phyloP scores from a whole-genome alignment of 441 rosid genomes.

The Sinapis alba region DNA sequence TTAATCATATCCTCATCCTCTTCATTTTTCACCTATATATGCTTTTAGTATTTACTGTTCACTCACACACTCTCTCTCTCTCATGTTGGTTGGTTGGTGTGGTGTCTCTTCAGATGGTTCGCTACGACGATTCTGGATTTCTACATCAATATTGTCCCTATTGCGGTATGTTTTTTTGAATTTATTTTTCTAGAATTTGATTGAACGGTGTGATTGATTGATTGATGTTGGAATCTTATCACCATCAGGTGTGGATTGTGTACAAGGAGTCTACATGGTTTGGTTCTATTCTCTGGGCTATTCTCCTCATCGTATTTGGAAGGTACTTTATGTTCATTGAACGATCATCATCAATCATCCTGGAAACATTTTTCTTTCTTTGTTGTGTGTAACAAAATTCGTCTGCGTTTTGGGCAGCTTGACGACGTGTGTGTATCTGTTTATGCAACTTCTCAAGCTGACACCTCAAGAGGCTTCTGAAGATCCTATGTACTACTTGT shows the following conservation, averaged over 20 bases:
- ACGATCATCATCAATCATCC: too few relatives aligned
- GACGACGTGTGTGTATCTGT: slow-evolving; percentile 61
- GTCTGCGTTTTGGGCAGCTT: slow-evolving; percentile 45
- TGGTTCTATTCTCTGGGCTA: too few relatives aligned
- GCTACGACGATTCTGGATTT: slow-evolving; percentile 73
- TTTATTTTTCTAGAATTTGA: background rate
- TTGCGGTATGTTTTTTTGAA: slow-evolving; percentile 50
- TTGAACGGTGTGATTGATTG: background rate
- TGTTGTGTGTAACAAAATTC: background rate
- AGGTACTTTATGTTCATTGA: too few relatives aligned
- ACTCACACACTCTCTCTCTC: background rate
- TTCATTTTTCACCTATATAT: background rate
- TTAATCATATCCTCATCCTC: slow-evolving; percentile 1
- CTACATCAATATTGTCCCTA: slow-evolving; percentile 58
- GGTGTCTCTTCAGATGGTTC: slow-evolving; percentile 66
- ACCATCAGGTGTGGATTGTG: too few relatives aligned
- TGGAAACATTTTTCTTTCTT: too few relatives aligned
- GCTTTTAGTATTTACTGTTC: background rate
- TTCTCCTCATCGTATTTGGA: too few relatives aligned
- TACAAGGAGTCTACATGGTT: too few relatives aligned
- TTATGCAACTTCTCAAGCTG: slow-evolving; percentile 69
- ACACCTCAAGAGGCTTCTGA: slow-evolving; percentile 64
- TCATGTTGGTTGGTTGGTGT: background rate
- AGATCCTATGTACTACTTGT: slow-evolving; percentile 73
- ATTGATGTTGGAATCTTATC: too few relatives aligned